Conservation (phyloP, 2,329 filamentous ascomycete genomes). For the Penicillium brevicompactum region DNA sequence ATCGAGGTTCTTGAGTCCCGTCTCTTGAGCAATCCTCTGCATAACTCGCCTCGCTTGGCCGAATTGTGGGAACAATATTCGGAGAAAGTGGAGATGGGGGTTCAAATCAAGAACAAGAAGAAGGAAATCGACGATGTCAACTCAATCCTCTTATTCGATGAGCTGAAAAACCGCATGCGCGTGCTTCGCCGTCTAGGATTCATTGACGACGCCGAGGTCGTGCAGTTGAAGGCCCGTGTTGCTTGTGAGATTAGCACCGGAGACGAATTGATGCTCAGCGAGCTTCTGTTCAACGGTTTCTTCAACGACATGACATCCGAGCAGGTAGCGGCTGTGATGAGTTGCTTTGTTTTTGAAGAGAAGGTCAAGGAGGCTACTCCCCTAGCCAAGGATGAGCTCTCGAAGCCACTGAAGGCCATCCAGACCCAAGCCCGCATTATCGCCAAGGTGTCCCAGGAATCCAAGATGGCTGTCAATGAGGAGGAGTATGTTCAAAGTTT, state of each 20-base stretch:
- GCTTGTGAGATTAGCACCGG: slow-evolving; percentile 97
- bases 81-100: slow-evolving; percentile 72
- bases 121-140: slow-evolving; percentile 83
- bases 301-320: slow-evolving; percentile 95
- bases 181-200: slow-evolving; percentile 92
- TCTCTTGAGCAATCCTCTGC: slow-evolving; percentile 83
- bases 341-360: slow-evolving; percentile 97
- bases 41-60: slow-evolving; percentile 82
- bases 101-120: slow-evolving; percentile 84
- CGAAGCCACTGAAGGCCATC: slow-evolving; percentile 83
- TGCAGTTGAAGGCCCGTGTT: slow-evolving; percentile 94
- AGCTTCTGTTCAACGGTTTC: slow-evolving; percentile 94
- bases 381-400: slow-evolving; percentile 75
- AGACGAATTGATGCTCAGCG: slow-evolving; percentile 89
- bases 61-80: slow-evolving; percentile 87
- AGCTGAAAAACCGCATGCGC: slow-evolving; percentile 93
- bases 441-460: slow-evolving; percentile 92
- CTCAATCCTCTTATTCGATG: slow-evolving; percentile 89
- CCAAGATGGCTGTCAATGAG: slow-evolving; percentile 90
- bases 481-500: slow-evolving; percentile 88
- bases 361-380: slow-evolving; percentile 74
- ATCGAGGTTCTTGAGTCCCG: slow-evolving; percentile 95
- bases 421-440: slow-evolving; percentile 83
- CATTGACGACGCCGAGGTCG: slow-evolving; percentile 92
- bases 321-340: slow-evolving; percentile 80